These are phyloP conservation scores for Coemansia sp. DNA, from an alignment of 192 early-diverging fungal genomes.

Conservation along the genomic window DNA sequence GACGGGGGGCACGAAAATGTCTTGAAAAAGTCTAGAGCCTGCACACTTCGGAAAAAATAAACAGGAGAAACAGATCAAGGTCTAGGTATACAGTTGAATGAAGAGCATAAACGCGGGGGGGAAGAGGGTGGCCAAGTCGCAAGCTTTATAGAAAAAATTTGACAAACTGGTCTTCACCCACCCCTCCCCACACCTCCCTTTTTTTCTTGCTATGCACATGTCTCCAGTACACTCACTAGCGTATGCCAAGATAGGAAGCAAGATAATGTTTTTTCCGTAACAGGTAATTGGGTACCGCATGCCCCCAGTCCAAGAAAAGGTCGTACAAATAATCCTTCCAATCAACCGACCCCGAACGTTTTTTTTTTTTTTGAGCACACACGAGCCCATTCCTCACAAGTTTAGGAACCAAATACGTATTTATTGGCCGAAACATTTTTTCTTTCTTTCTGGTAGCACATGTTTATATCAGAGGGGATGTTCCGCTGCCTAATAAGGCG, in stretches of 20 bases:
- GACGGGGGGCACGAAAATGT: background rate
- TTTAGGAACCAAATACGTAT: background rate
- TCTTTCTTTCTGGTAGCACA: background rate
- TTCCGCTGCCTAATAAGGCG: background rate
- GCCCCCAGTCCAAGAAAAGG: background rate
- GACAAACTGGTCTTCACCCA: background rate
- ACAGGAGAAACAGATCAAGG: background rate
- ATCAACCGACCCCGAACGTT: background rate
- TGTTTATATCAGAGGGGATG: background rate
- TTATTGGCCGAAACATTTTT: background rate
- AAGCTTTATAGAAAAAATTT: background rate
- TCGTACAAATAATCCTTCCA: background rate
- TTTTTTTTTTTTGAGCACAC: background rate
- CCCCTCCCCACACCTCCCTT: background rate
- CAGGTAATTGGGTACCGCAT: background rate
- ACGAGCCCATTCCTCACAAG: background rate
- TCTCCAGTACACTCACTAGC: background rate
- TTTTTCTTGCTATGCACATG: background rate
- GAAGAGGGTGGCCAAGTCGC: background rate
- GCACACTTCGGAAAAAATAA: background rate
- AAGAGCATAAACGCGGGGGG: slow-evolving; percentile 1
- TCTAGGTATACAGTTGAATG: background rate
- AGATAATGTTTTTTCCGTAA: background rate
- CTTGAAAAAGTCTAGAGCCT: slow-evolving; percentile 8
- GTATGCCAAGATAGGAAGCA: background rate